These are phyloP conservation scores for Circinella minor DNA, from an alignment of 371 early-diverging fungal species.

Conservation along the genomic window DNA sequence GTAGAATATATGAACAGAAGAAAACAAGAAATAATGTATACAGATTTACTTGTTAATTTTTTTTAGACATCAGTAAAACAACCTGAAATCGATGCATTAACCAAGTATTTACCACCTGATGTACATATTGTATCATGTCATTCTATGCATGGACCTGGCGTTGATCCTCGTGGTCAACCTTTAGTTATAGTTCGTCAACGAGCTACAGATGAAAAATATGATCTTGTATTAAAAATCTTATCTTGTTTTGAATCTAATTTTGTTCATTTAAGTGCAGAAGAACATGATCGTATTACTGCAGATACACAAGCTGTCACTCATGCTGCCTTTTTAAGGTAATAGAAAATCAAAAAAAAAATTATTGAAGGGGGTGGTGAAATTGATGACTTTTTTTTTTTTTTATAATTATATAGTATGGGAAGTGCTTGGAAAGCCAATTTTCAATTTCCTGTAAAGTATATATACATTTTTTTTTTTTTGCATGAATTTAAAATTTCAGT, in stretches of 20 bases:
- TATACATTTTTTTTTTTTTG: neutral
- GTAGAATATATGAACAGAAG: too few relatives aligned
- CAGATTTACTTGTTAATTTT: neutral
- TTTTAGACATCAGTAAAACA: conserved; percentile 90
- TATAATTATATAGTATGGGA: conserved; percentile 72
- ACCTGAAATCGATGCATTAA: conserved; percentile 91
- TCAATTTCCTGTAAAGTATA: conserved; percentile 75
- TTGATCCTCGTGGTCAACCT: conserved; percentile 85
- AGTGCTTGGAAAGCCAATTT: conserved; percentile 89
- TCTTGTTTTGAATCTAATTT: conserved; percentile 79
- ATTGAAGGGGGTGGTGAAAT: too few relatives aligned
- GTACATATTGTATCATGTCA: conserved; percentile 94
- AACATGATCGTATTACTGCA: conserved; percentile 95
- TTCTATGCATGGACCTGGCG: conserved; percentile 94
- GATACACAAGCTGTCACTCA: conserved; percentile 98
- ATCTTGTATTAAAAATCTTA: conserved; percentile 68
- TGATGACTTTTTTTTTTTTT: too few relatives aligned
- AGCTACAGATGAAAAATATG: conserved; percentile 62
- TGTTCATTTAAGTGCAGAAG: conserved; percentile 76
- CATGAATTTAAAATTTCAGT: neutral
- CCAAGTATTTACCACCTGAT: conserved; percentile 83
- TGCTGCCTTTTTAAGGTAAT: conserved; percentile 83
- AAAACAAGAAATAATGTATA: too few relatives aligned
- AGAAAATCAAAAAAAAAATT: too few relatives aligned
- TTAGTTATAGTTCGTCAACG: conserved; percentile 86